Evolutionary conservation across 108 stramenopile genomes (phyloP).

Genomic region (Chaetoceros muelleri): DNA sequence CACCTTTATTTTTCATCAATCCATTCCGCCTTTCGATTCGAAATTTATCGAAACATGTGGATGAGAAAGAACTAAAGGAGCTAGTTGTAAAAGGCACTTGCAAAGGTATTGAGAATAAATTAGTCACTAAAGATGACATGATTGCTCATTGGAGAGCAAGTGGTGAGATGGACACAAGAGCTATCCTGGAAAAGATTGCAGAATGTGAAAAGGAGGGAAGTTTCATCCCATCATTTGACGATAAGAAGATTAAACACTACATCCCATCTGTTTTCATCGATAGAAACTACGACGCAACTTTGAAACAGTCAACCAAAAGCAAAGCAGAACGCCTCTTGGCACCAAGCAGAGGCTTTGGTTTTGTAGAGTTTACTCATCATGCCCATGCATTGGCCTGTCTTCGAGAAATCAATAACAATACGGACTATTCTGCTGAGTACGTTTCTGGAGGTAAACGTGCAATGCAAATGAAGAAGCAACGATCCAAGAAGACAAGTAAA

Average conservation of each 20-base stretch:
- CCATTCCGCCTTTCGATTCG: constrained; percentile 82
- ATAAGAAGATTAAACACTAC: constrained; percentile 73
- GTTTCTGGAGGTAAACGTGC: constrained; percentile 60
- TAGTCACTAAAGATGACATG: constrained; percentile 71
- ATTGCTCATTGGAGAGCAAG: constrained; percentile 66
- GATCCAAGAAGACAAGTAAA: constrained; percentile 24
- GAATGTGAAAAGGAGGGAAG: constrained; percentile 10
- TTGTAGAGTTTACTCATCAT: constrained; percentile 95
- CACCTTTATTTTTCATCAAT: constrained; percentile 96
- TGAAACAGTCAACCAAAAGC: constrained; percentile 25
- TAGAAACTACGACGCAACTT: constrained; percentile 42
- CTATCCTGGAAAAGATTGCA: constrained; percentile 46
- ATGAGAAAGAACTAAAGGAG: constrained; percentile 70
- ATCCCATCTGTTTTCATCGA: constrained; percentile 79
- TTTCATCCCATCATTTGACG: constrained; percentile 45
- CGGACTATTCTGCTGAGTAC: constrained; percentile 61
- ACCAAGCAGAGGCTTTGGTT: constrained; percentile 93
- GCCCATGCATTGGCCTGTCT: constrained; percentile 91
- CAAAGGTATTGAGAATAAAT: constrained; percentile 54
- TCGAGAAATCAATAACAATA: constrained; percentile 95
- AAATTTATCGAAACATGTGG: constrained; percentile 84
- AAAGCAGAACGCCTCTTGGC: constrained; percentile 4
- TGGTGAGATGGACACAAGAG: constrained; percentile 60
- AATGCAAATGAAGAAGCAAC: constrained; percentile 19
- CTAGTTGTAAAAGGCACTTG: constrained; percentile 56